Base-by-base conservation (phyloP, 2,329 filamentous ascomycete species). In the Aspergillus luchuensis region DNA sequence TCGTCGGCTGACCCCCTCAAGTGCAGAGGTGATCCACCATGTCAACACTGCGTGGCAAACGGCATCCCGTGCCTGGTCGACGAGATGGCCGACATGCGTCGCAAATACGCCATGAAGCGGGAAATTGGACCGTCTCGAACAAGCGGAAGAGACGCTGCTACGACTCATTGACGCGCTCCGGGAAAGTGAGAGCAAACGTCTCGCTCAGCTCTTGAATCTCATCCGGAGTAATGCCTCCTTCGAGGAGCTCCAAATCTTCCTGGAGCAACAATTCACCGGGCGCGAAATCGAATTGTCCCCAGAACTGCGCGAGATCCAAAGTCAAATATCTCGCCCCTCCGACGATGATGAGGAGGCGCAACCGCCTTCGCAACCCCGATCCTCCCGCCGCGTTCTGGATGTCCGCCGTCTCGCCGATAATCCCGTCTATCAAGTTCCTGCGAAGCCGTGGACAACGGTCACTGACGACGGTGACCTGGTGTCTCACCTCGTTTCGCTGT, bases 401-500 rank as follows among this genome's bases (percentile, higher is more conserved):
- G 66, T 72, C 7, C 63, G 67, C 47, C 67, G 70, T 5, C 61
- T 73, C 5, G 64, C 66, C 21, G 71, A 73, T 49, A 66, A 62
- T 13, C 70, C 70, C 2, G 58, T 71, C 0, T 63, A 66, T 17
- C 56, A 63, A 2, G 71, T 74, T 1, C 71, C 71, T 3, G 72
- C 71, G 1, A 70, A 67, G 36, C 71, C 72, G 4, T 75, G 72
- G 72, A 75, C 73, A n/a, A 69, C 62, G 10, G 67, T 73, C 36
- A 75, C 72, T 13, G 67, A 69, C 45, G 72, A 74, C 50, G 70
- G 70, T 15, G 66, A 69, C 43, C 64, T 74, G 10, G 71, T 75
- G 2, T 74, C 72, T 0, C 72, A 75, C 41, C 56, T 76, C 38
- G 57, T 75, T 2, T 74, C 73, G 4, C 55, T 75, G 10, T 75